These are phyloP conservation scores for Calonectria henricotiae DNA, from an alignment of 2,329 filamentous ascomycete genomes.

Conservation along the genomic window DNA sequence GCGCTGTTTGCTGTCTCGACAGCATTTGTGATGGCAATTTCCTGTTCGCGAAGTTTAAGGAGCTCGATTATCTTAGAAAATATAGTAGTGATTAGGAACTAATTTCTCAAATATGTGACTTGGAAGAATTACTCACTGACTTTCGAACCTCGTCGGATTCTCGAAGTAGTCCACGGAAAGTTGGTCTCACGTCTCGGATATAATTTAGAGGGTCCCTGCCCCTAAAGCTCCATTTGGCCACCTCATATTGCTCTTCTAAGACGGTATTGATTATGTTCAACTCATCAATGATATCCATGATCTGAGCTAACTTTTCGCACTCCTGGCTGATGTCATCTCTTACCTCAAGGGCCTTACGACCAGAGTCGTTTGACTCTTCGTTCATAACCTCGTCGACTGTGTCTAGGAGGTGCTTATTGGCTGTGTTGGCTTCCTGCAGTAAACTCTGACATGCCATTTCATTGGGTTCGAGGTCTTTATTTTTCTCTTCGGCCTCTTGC, in stretches of 20 bases:
- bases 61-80: background rate
- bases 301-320: background rate
- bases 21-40: slow-evolving; percentile 17
- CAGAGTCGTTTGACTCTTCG: slow-evolving; percentile 2
- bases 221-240: slow-evolving; percentile 4
- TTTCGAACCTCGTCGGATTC: slow-evolving; percentile 9
- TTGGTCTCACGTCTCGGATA: slow-evolving; percentile 3
- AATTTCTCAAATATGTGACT: background rate
- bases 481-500: no score
- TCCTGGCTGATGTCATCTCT: slow-evolving; percentile 17
- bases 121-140: background rate
- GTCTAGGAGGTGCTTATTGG: background rate
- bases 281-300: slow-evolving; percentile 20
- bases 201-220: background rate
- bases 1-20: slow-evolving; percentile 3
- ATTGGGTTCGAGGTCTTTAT: no score
- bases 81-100: background rate
- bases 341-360: background rate
- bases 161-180: background rate
- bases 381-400: background rate
- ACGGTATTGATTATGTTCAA: slow-evolving; percentile 19
- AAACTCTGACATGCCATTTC: no score
- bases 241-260: slow-evolving; percentile 9
- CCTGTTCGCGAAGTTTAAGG: slow-evolving; percentile 8
- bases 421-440: no score